These are phyloP conservation scores for Juglanconis juglandina DNA, from an alignment of 2,329 filamentous ascomycete species.

Conservation along the genomic window DNA sequence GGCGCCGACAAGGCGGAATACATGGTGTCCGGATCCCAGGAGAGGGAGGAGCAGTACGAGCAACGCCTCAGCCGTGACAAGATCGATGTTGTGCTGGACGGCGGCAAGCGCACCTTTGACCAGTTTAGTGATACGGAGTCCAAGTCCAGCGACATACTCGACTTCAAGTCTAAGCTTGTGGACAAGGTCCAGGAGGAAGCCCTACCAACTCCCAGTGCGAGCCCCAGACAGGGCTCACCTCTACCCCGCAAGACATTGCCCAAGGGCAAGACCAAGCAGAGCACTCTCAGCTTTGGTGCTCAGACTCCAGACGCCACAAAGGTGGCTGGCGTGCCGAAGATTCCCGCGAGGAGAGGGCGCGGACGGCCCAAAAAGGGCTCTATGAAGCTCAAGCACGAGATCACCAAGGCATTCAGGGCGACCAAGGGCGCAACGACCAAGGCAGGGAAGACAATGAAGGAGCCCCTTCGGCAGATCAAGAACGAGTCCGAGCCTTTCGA, in stretches of 20 bases:
- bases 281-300: constrained; percentile 43
- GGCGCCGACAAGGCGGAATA: constrained; percentile 40
- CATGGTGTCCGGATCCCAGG: constrained; percentile 40
- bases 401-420: constrained; percentile 43
- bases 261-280: constrained; percentile 46
- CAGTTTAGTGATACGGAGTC: constrained; percentile 11
- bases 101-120: constrained; percentile 24
- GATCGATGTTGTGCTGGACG: constrained; percentile 41
- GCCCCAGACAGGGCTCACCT: constrained; percentile 45
- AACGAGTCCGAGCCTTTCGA: constrained; percentile 23
- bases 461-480: constrained; percentile 22
- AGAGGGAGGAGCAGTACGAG: constrained; percentile 37
- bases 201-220: constrained; percentile 57
- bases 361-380: constrained; percentile 25
- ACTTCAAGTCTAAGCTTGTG: constrained; percentile 37
- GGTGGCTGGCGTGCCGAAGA: constrained; percentile 23
- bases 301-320: constrained; percentile 25
- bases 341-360: constrained; percentile 28
- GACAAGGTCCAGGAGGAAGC: constrained; percentile 41
- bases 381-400: constrained; percentile 34
- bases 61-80: constrained; percentile 35
- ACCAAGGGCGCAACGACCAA: constrained; percentile 34
- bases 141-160: constrained; percentile 11
- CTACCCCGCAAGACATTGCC: constrained; percentile 36
- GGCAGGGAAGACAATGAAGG: constrained; percentile 19